These are phyloP conservation scores for Candida labiduridarum DNA, from an alignment of 1,139 yeast genomes.

Conservation along the genomic window DNA sequence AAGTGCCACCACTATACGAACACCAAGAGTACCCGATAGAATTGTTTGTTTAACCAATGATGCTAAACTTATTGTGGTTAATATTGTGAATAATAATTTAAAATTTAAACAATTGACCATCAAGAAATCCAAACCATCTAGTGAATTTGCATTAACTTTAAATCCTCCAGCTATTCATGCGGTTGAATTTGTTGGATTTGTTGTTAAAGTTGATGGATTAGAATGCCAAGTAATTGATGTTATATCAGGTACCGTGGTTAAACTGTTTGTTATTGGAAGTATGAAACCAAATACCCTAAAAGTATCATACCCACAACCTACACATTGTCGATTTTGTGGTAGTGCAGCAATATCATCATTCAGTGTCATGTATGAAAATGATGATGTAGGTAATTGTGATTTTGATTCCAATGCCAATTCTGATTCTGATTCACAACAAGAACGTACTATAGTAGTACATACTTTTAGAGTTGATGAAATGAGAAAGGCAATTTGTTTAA, in stretches of 20 bases:
- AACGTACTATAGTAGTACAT: constrained; percentile 65
- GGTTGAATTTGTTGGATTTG: constrained; percentile 72
- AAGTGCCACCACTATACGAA: constrained; percentile 58
- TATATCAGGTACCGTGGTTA: constrained; percentile 68
- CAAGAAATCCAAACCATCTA: constrained; percentile 35
- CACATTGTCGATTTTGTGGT: constrained; percentile 90
- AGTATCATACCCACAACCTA: constrained; percentile 81
- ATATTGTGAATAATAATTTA: constrained; percentile 70
- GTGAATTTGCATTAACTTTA: background rate
- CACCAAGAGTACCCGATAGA: constrained; percentile 78
- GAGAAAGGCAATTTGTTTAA: constrained; percentile 73
- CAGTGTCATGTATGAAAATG: constrained; percentile 70
- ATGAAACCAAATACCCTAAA: constrained; percentile 62
- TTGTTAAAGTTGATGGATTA: constrained; percentile 56
- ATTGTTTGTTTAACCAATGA: constrained; percentile 57
- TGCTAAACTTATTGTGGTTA: constrained; percentile 56
- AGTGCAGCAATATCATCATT: constrained; percentile 78
- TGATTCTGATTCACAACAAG: constrained; percentile 25
- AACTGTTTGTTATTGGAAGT: constrained; percentile 60
- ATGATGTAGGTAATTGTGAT: constrained; percentile 25
- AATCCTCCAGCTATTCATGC: constrained; percentile 9
- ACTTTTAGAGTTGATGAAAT: constrained; percentile 68
- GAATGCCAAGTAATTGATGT: constrained; percentile 72
- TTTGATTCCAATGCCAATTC: constrained; percentile 47
- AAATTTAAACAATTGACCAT: constrained; percentile 52